phyloP scores from a whole-genome alignment of 371 early-diverging fungal genomes.

The Saksenaea vasiformis region DNA sequence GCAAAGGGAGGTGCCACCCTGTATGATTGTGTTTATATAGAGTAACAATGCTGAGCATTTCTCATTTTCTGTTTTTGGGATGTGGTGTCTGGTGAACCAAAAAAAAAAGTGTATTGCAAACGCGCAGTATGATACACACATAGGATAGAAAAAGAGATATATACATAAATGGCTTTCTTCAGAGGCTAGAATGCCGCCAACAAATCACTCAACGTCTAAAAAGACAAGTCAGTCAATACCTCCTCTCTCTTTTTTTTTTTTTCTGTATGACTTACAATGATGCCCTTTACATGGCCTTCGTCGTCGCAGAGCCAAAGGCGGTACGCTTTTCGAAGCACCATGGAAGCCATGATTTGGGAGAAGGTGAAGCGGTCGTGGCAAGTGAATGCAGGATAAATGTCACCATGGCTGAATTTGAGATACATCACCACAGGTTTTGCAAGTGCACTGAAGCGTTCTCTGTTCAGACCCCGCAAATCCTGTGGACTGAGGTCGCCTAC shows the following conservation, averaged over 20 bases:
- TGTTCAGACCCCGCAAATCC: constrained; percentile 65
- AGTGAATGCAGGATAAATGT: constrained; percentile 49
- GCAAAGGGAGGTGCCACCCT: no score
- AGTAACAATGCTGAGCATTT: no score
- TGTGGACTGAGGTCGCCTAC: constrained; percentile 62
- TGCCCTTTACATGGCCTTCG: constrained; percentile 52
- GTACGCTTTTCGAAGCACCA: constrained; percentile 54
- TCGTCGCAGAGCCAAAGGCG: constrained; percentile 62
- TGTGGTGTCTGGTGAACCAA: no score
- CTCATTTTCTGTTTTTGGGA: no score
- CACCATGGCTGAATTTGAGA: constrained; percentile 48
- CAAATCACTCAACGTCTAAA: constrained; percentile 21
- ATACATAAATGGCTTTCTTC: no score
- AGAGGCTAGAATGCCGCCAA: not conserved
- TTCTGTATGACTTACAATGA: constrained; percentile 44
- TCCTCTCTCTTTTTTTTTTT: not conserved
- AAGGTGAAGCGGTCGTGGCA: constrained; percentile 59
- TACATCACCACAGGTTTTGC: constrained; percentile 48
- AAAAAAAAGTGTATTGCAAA: no score
- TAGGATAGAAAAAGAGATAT: no score
- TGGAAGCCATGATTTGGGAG: constrained; percentile 58
- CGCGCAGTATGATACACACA: no score
- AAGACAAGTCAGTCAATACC: not conserved
- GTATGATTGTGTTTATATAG: no score
- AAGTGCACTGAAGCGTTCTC: constrained; percentile 46